Conservation (phyloP, 2,329 filamentous ascomycete genomes). For the Ophiostoma triangulosporum region DNA sequence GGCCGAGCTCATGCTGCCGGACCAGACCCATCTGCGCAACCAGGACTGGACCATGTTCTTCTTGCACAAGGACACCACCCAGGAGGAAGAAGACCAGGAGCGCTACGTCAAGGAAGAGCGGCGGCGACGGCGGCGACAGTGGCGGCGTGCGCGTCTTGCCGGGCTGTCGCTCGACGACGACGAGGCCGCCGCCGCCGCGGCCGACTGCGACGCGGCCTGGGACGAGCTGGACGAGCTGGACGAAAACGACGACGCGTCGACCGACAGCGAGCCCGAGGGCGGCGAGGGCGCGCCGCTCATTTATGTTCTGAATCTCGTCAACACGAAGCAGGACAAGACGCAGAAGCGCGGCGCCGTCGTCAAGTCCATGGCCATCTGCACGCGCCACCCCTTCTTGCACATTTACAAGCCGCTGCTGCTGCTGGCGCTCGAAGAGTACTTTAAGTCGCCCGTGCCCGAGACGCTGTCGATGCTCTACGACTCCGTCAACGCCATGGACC, state of each 20-base stretch:
- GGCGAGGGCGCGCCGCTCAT: conserved; percentile 82
- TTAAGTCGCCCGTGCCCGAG: conserved; percentile 77
- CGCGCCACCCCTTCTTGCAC: conserved; percentile 89
- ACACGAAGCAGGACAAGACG: conserved; percentile 91
- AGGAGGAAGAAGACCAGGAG: conserved; percentile 68
- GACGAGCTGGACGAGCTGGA: conserved; percentile 24
- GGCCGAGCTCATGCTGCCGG: conserved; percentile 94
- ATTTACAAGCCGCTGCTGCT: conserved; percentile 97
- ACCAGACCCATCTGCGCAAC: conserved; percentile 85
- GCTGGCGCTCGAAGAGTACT: conserved; percentile 90
- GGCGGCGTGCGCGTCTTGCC: conserved; percentile 36
- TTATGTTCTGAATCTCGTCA: conserved; percentile 93
- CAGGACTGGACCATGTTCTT: conserved; percentile 99
- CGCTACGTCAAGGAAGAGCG: conserved; percentile 41
- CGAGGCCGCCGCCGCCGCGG: no score
- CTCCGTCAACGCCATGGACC: conserved; percentile 90
- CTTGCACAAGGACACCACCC: conserved; percentile 83
- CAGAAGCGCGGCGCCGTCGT: conserved; percentile 89
- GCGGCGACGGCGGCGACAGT: conserved; percentile 32
- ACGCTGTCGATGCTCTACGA: conserved; percentile 82
- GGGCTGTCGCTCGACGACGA: conserved; percentile 31
- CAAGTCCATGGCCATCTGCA: conserved; percentile 98
- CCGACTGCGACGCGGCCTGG: conserved; percentile 24
- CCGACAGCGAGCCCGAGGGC: conserved; percentile 51
- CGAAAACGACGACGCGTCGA: conserved; percentile 39